A percentile compares a stretch with the other conserved stretches of the same genome.
These are phyloP conservation scores for Ochetophila trinervis DNA, from an alignment of 306 rosid species.

Conservation along the genomic window DNA sequence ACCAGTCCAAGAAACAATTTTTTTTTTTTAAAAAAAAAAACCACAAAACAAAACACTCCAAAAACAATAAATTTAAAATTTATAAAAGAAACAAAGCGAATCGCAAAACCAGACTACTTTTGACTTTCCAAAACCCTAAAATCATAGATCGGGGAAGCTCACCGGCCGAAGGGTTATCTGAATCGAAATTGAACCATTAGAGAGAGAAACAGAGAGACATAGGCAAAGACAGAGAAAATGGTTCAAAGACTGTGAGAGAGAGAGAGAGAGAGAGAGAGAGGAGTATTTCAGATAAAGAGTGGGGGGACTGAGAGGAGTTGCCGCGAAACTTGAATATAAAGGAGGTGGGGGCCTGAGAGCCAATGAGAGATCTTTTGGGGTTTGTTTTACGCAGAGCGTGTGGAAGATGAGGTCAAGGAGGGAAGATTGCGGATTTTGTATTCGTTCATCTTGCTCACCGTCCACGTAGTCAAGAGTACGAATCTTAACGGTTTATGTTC, in stretches of 20 bases:
- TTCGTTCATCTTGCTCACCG: background rate
- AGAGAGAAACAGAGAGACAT: background rate
- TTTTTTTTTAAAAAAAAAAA: slow-evolving; percentile 16
- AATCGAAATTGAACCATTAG: slow-evolving; percentile 20
- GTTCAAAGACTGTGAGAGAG: slow-evolving; percentile 12
- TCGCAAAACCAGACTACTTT: background rate
- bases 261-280: slow-evolving; percentile 5
- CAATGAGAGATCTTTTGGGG: slow-evolving; percentile 25
- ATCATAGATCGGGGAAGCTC: slow-evolving; percentile 45
- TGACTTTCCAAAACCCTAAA: slow-evolving; percentile 42
- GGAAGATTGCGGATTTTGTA: slow-evolving; percentile 38
- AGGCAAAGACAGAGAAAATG: background rate
- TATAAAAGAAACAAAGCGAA: background rate
- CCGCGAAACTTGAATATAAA: slow-evolving; percentile 85
- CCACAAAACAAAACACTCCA: background rate
- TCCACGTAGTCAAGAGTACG: background rate
- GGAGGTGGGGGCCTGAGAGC: slow-evolving; percentile 25
- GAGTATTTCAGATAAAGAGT: slow-evolving; percentile 7
- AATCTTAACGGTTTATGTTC: background rate
- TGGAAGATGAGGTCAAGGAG: slow-evolving; percentile 34
- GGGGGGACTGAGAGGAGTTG: slow-evolving; percentile 33
- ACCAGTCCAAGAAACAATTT: background rate
- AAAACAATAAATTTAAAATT: background rate
- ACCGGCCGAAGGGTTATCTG: slow-evolving; percentile 41
- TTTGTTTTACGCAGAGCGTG: slow-evolving; percentile 16